Conservation (phyloP, 371 early-diverging fungal genomes). For the Mortierella sp. region DNA sequence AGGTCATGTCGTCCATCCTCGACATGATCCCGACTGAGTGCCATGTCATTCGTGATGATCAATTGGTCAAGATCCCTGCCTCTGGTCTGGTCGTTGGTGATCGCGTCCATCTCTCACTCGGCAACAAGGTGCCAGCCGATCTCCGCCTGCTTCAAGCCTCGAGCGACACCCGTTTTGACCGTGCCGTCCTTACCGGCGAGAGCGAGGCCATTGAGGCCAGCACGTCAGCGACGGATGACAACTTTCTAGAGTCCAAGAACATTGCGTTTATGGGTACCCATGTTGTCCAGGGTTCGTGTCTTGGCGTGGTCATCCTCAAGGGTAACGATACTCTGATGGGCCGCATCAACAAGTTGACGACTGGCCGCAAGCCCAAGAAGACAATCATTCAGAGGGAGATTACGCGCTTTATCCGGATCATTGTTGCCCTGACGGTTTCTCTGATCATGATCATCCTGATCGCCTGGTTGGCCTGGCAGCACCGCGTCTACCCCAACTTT, state of each 20-base stretch:
- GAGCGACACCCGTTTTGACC: constrained; percentile 76
- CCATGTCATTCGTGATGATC: constrained; percentile 73
- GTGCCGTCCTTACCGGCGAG: constrained; percentile 80
- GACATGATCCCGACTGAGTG: constrained; percentile 77
- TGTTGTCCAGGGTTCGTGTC: constrained; percentile 71
- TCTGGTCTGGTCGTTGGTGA: constrained; percentile 65
- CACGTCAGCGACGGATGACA: constrained; percentile 67
- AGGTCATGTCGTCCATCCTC: constrained; percentile 81
- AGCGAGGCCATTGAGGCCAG: constrained; percentile 70
- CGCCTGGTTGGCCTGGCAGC: constrained; percentile 68
- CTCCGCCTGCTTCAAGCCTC: constrained; percentile 68
- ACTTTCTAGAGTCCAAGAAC: constrained; percentile 74
- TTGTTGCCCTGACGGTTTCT: constrained; percentile 69
- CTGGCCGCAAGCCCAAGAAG: constrained; percentile 56
- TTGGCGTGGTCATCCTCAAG: constrained; percentile 73
- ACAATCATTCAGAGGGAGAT: constrained; percentile 81
- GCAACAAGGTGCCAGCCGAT: constrained; percentile 82
- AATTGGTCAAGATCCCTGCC: constrained; percentile 61
- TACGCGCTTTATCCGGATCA: constrained; percentile 73
- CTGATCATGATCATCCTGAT: constrained; percentile 64
- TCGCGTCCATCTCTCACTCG: constrained; percentile 70
- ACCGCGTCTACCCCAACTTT: constrained; percentile 64
- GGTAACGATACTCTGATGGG: constrained; percentile 80
- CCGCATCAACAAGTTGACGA: constrained; percentile 73
- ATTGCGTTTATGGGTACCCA: constrained; percentile 78